Evolutionary conservation across 176 grass and related monocot species (phyloP).

Genomic region (Oryza nivara): DNA sequence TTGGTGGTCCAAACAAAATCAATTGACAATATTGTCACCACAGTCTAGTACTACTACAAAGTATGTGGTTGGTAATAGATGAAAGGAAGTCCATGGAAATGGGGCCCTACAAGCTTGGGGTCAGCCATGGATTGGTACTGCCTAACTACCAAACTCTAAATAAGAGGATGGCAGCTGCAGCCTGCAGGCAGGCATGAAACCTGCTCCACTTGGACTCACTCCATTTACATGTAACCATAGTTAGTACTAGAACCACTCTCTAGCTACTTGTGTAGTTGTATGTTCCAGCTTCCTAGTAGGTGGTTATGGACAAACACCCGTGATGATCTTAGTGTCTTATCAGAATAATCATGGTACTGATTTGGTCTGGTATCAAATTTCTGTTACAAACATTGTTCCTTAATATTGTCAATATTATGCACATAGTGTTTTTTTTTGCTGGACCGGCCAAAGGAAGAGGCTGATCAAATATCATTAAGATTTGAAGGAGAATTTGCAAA

Average conservation of each 20-base stretch:
- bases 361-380: neutral
- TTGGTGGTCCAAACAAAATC: slow-evolving; percentile 33
- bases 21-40: slow-evolving; percentile 1
- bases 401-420: neutral
- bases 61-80: slow-evolving; percentile 31
- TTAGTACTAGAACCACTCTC: slow-evolving; percentile 30
- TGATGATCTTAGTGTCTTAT: neutral
- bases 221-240: neutral
- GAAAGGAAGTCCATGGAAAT: neutral
- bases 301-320: slow-evolving; percentile 26
- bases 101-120: slow-evolving; percentile 26
- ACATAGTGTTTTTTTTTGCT: no score
- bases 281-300: neutral
- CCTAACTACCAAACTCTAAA: slow-evolving; percentile 29
- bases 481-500: no score
- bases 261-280: neutral
- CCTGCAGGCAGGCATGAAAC: slow-evolving; percentile 15
- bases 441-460: no score
- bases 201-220: slow-evolving; percentile 42
- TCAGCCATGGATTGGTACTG: slow-evolving; percentile 30
- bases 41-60: neutral
- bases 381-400: neutral
- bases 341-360: neutral
- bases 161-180: neutral
- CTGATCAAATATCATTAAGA: no score